A percentile compares a stretch with the other conserved stretches of the same genome.
phyloP scores from a whole-genome alignment of 352 stramenopile species.

The Phytophthora chlamydospora region DNA sequence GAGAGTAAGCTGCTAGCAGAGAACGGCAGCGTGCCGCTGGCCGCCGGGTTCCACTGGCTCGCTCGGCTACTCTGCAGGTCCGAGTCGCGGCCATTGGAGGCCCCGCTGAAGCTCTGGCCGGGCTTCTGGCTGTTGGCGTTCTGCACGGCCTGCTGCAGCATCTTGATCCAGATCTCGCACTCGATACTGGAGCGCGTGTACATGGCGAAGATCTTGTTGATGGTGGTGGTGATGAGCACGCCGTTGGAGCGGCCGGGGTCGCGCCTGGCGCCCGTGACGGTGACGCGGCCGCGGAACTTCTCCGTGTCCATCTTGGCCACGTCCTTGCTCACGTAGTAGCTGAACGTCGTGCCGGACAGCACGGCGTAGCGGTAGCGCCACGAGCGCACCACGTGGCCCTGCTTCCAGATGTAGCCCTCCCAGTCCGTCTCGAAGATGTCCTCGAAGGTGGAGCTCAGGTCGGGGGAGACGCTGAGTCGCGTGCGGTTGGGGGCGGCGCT shows the following conservation, averaged over 20 bases:
- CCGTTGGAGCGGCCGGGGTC: constrained; percentile 75
- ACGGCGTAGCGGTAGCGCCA: constrained; percentile 88
- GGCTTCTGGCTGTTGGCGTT: constrained; percentile 59
- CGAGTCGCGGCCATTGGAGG: constrained; percentile 62
- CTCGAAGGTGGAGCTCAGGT: constrained; percentile 76
- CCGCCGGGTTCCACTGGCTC: constrained; percentile 38
- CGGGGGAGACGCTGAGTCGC: constrained; percentile 69
- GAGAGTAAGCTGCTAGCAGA: constrained; percentile 47
- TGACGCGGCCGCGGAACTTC: constrained; percentile 84
- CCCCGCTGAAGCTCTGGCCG: constrained; percentile 55
- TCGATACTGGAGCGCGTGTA: constrained; percentile 84
- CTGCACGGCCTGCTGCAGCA: constrained; percentile 80
- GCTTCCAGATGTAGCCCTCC: constrained; percentile 90
- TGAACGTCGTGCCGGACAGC: constrained; percentile 79
- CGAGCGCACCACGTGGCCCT: constrained; percentile 85
- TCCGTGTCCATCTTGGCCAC: constrained; percentile 80
- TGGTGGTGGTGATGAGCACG: constrained; percentile 85
- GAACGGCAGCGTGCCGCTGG: constrained; percentile 28
- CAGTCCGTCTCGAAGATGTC: constrained; percentile 89
- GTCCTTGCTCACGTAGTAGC: constrained; percentile 86
- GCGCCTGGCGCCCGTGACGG: constrained; percentile 68
- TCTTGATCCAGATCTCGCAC: constrained; percentile 86
- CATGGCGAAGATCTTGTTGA: constrained; percentile 87
- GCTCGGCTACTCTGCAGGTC: constrained; percentile 45
- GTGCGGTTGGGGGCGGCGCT: constrained; percentile 39